Conservation (phyloP, 441 rosid species). For the Mallotus repandus region DNA sequence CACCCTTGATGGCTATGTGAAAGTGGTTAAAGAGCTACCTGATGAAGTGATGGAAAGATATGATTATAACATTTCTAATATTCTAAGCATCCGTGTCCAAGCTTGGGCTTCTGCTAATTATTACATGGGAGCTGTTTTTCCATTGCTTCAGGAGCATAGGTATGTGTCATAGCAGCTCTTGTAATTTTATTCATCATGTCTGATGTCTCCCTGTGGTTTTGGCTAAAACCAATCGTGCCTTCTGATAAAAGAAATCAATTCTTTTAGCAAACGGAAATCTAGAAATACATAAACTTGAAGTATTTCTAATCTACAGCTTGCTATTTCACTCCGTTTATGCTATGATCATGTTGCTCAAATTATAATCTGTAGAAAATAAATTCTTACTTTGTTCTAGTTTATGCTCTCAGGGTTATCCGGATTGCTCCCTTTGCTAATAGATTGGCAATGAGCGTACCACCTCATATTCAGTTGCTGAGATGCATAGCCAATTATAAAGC, state of each 20-base stretch:
- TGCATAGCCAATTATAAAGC: constrained; percentile 90
- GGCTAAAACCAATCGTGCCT: background rate
- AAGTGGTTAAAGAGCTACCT: constrained; percentile 73
- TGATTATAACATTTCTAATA: constrained; percentile 53
- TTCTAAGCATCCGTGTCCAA: constrained; percentile 58
- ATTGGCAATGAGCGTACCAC: constrained; percentile 86
- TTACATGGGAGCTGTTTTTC: constrained; percentile 64
- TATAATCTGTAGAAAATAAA: constrained; percentile 4
- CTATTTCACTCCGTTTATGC: background rate
- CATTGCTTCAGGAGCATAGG: constrained; percentile 70
- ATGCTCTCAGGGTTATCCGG: constrained; percentile 61
- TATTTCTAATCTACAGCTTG: constrained; percentile 3
- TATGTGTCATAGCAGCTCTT: constrained; percentile 25
- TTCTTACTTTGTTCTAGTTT: background rate
- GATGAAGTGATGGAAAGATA: constrained; percentile 60
- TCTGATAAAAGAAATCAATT: background rate
- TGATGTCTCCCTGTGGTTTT: background rate
- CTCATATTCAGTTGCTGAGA: constrained; percentile 76
- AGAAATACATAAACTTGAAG: constrained; percentile 1
- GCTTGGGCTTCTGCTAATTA: constrained; percentile 80
- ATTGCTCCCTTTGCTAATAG: constrained; percentile 90
- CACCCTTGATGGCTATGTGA: constrained; percentile 59
- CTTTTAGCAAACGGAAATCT: constrained; percentile 3
- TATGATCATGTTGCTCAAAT: background rate
- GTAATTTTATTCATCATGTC: background rate